These are phyloP conservation scores for Fusarium succisae DNA, from an alignment of 2,329 filamentous ascomycete species.

Conservation along the genomic window DNA sequence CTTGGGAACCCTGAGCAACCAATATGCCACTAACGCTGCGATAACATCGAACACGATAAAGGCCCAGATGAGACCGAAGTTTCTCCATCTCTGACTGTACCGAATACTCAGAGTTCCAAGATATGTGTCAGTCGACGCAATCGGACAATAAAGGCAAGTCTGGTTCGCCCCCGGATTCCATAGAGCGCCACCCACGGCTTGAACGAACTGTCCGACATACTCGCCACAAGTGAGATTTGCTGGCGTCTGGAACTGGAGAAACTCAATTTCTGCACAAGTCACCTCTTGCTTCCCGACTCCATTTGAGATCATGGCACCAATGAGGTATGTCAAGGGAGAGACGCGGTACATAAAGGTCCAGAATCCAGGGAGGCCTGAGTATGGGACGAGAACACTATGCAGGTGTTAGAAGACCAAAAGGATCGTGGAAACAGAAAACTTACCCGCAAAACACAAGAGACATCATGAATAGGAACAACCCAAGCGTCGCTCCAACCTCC, in stretches of 20 bases:
- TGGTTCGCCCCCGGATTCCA: constrained; percentile 45
- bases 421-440: accelerated
- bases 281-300: constrained; percentile 42
- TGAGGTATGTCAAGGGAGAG: constrained; percentile 71
- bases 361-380: constrained; percentile 67
- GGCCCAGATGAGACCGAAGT: constrained; percentile 63
- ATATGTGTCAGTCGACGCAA: constrained; percentile 45
- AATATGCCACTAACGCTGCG: constrained; percentile 45
- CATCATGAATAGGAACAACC: constrained; percentile 52
- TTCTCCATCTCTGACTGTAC: constrained; percentile 62
- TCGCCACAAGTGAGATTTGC: constrained; percentile 58
- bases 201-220: constrained; percentile 59
- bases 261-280: constrained; percentile 62
- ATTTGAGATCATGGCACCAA: constrained; percentile 65
- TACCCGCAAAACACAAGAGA: constrained; percentile 37
- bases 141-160: constrained; percentile 55
- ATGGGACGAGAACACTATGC: constrained; percentile 66
- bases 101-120: constrained; percentile 52
- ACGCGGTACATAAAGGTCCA: constrained; percentile 78
- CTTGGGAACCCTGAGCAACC: constrained; percentile 17
- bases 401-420: accelerated
- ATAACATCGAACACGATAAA: constrained; percentile 62
- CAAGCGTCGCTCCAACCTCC: constrained; percentile 35
- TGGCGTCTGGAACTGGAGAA: constrained; percentile 70
- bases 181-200: constrained; percentile 56